Conservation (phyloP, 2,329 filamentous ascomycete genomes). For the Calonectria naviculata region DNA sequence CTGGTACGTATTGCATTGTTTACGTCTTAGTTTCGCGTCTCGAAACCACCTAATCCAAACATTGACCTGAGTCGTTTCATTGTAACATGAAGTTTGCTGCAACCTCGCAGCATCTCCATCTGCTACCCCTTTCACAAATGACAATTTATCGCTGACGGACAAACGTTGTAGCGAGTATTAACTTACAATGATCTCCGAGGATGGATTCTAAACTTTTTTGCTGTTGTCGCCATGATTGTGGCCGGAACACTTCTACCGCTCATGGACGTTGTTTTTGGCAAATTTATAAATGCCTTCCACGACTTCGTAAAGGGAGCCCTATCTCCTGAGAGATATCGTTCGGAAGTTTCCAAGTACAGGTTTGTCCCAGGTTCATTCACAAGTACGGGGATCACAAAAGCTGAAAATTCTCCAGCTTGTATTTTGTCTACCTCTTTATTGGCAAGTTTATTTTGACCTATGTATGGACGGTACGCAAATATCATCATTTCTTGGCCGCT, state of each 20-base stretch:
- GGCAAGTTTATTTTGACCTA: conserved; percentile 66
- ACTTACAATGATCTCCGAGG: conserved; percentile 51
- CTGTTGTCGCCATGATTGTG: conserved; percentile 50
- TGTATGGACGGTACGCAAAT: conserved; percentile 59
- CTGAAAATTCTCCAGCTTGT: conserved; percentile 51
- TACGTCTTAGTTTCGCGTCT: neutral
- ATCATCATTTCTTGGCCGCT: neutral
- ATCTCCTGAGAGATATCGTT: conserved; percentile 59
- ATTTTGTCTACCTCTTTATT: conserved; percentile 68
- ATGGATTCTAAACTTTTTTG: conserved; percentile 50
- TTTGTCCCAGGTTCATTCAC: conserved; percentile 23
- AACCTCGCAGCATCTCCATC: neutral
- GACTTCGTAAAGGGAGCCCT: conserved; percentile 61
- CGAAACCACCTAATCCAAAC: neutral
- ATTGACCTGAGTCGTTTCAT: neutral
- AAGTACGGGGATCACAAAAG: neutral
- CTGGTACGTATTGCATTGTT: conserved; percentile 27
- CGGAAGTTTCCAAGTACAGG: conserved; percentile 58
- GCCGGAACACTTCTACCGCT: conserved; percentile 57
- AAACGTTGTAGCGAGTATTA: conserved; percentile 46
- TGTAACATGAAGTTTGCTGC: neutral
- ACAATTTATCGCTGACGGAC: neutral
- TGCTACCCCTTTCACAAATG: neutral
- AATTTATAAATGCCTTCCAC: conserved; percentile 65
- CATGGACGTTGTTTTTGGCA: conserved; percentile 70